These are phyloP conservation scores for Trichoderma virens DNA, from an alignment of 495 filamentous ascomycete genomes.

Conservation along the genomic window DNA sequence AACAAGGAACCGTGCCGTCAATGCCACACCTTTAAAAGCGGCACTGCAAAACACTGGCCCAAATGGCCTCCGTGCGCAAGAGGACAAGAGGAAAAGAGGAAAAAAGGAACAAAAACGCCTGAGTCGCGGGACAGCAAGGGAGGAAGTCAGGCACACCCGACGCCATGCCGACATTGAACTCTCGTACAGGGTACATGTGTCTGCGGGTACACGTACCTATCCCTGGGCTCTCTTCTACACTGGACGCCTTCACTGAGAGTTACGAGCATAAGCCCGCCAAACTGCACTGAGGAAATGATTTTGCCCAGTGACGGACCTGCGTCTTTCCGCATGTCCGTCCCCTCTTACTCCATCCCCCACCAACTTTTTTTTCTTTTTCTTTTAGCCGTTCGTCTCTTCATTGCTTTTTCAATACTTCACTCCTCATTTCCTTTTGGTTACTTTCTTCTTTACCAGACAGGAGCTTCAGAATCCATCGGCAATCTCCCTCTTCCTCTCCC, in stretches of 20 bases:
- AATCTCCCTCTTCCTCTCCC: too few species aligned
- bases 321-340: too few species aligned
- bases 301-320: too few species aligned
- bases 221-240: too few species aligned
- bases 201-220: neutral
- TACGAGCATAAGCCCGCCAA: too few species aligned
- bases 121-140: constrained; percentile 5
- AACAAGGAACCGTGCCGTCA: neutral
- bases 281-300: too few species aligned
- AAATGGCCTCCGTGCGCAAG: neutral
- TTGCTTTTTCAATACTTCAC: neutral
- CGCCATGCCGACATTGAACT: neutral
- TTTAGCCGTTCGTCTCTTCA: neutral
- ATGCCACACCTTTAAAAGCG: neutral
- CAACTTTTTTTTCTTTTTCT: neutral
- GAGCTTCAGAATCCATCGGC: too few species aligned
- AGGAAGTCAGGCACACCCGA: constrained; percentile 7
- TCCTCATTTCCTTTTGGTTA: too few species aligned
- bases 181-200: neutral
- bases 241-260: too few species aligned
- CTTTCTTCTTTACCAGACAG: neutral
- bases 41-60: neutral
- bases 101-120: neutral
- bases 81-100: neutral
- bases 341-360: neutral